A percentile compares a stretch with the other conserved stretches of the same genome.
Conservation (phyloP, 805 yeast species). For the Pichia manshurica region DNA sequence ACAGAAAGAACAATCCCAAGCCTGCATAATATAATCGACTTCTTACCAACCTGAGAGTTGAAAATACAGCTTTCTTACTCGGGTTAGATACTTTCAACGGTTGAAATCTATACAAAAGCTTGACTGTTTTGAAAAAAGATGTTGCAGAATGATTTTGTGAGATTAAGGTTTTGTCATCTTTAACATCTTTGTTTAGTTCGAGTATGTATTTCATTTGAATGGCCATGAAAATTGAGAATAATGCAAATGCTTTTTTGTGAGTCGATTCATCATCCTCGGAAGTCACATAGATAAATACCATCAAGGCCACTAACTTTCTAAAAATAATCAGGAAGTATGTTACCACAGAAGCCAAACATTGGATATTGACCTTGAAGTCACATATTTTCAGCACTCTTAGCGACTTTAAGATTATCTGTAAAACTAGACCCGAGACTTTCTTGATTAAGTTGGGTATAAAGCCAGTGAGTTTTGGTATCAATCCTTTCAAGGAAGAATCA, state of each 20-base stretch:
- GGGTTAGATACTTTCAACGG: too few relatives aligned
- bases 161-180: too few relatives aligned
- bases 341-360: constrained; percentile 15
- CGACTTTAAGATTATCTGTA: constrained; percentile 9
- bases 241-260: constrained; percentile 26
- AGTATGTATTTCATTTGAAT: constrained; percentile 27
- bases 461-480: constrained; percentile 17
- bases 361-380: not conserved
- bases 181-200: not conserved
- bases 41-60: too few relatives aligned
- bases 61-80: too few relatives aligned
- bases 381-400: constrained; percentile 1
- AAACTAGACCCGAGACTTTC: constrained; percentile 16
- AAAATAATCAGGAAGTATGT: constrained; percentile 24
- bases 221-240: constrained; percentile 20
- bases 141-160: too few relatives aligned
- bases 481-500: constrained; percentile 11
- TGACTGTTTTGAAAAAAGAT: too few relatives aligned
- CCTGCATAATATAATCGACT: too few relatives aligned
- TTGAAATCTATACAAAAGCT: too few relatives aligned
- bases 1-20: not conserved
- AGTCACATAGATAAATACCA: constrained; percentile 26
- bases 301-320: constrained; percentile 26
- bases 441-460: constrained; percentile 24
- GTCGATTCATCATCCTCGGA: constrained; percentile 25